Conservation (phyloP, 2,329 filamentous ascomycete genomes). For the Diaporthe capsici region DNA sequence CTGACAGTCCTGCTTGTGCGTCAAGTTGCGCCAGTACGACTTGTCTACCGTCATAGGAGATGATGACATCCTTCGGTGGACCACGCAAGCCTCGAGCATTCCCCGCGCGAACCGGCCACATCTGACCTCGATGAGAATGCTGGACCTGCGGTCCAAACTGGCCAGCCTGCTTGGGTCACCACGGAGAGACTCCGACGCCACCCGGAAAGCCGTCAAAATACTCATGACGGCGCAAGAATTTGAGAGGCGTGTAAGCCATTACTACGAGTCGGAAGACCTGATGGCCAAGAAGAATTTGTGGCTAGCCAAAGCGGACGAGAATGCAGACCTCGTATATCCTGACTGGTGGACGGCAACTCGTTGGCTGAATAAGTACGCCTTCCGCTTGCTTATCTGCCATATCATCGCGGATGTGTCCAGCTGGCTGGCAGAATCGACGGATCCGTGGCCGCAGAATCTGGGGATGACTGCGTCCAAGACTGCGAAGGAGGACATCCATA, state of each 20-base stretch:
- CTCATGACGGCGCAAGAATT: conserved; percentile 34
- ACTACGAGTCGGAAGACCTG: conserved; percentile 28
- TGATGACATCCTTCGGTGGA: conserved; percentile 26
- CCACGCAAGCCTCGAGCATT: conserved; percentile 3
- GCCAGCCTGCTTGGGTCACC: conserved; percentile 13
- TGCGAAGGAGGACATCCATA: conserved; percentile 29
- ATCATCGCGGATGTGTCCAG: conserved; percentile 33
- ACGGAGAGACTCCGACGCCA: conserved; percentile 5
- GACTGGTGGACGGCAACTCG: conserved; percentile 36
- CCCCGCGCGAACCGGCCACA: conserved; percentile 5
- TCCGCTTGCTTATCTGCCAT: conserved; percentile 33
- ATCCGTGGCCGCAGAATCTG: conserved; percentile 5
- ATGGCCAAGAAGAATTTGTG: conserved; percentile 13
- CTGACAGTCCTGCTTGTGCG: neutral
- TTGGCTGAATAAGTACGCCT: conserved; percentile 30
- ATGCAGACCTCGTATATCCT: conserved; percentile 5
- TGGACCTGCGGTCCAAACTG: conserved; percentile 20
- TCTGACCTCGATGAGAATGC: conserved; percentile 28
- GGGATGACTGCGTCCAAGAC: conserved; percentile 17
- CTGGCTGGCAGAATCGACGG: conserved; percentile 28
- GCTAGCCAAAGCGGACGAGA: neutral
- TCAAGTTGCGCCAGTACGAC: conserved; percentile 35
- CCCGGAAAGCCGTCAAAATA: conserved; percentile 24
- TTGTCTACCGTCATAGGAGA: conserved; percentile 13
- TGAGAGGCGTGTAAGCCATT: conserved; percentile 21